Base-by-base conservation (phyloP, 345 rosid species). In the Eucalyptus cloeziana region DNA sequence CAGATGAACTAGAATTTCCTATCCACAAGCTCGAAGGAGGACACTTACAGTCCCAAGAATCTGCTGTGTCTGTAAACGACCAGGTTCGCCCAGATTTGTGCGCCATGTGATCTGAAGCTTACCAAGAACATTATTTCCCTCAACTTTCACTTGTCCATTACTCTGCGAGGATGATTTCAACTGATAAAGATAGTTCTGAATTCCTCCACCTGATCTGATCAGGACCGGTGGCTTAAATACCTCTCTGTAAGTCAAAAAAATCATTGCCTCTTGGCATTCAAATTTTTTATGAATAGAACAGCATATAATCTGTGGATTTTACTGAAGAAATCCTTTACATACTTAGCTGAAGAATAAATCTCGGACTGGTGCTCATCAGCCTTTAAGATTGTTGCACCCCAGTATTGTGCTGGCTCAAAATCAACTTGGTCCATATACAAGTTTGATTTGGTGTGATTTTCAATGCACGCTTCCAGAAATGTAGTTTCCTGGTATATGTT, bases 351-450 rank as follows among this genome's bases (percentile, higher is more conserved):
- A 86, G 94, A 88, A 91, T 85, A 86, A 85, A 88, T 90, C 40
- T 92, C 90, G 49, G 93, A 91, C 58, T 89, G 90, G 86, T 88
- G 89, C 83, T 93, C 96, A 89, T 95, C 96, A 87, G 92, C 94
- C 86, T 93, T 95, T 87, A 96, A 88, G 87, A 94, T 89, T 88
- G 92, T 92, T 43, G 98, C 98, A 91, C 81, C 94, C 99, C 99
- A 97, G 91, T 93, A 91, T 90, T 93, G 96, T 86, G 99, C 93
- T 86, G 99, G 99, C 93, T 98, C 99, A 92, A 98, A 98, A 92
- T 98, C 99, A 90, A 97, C 99, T 96, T 95, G 99, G 91, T 97
- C 99, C 99, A 98, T 95, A 85, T 95, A 96, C 91, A 97, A 98
- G 93, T 93, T 95, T 67, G 97, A 90, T 92, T 98, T 98, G 88